Evolutionary conservation across 345 rosid genomes (phyloP).

Genomic region (Lumnitzera racemosa): DNA sequence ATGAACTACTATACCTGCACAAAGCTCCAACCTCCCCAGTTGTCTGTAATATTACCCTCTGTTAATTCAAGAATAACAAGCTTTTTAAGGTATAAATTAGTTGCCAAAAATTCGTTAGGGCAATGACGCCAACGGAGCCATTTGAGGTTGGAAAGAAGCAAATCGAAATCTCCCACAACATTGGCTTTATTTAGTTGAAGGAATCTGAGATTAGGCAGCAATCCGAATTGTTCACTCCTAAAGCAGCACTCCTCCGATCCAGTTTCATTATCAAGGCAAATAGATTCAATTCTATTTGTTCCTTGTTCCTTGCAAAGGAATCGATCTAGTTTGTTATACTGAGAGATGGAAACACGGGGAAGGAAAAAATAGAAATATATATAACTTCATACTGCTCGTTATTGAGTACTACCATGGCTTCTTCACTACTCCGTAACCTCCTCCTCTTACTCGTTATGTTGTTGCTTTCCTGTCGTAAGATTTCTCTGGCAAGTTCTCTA

Average conservation of each 20-base stretch:
- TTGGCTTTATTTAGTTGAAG: background rate
- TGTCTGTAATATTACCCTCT: background rate
- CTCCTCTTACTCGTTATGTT: background rate
- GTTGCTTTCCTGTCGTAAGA: background rate
- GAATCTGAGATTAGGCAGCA: background rate
- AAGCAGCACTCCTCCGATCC: background rate
- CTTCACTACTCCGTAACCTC: background rate
- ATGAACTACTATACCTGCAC: background rate
- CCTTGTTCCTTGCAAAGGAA: background rate
- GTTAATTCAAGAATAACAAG: conserved; percentile 4
- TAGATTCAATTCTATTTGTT: background rate
- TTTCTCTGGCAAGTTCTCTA: conserved; percentile 2
- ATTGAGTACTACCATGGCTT: background rate
- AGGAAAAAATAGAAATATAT: too few species aligned
- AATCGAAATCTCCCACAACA: background rate
- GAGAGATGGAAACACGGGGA: too few species aligned
- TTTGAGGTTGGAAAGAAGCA: background rate
- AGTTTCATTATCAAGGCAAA: background rate
- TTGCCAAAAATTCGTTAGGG: background rate
- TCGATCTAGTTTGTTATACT: too few species aligned
- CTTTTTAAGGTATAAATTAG: background rate
- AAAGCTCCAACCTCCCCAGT: conserved; percentile 10
- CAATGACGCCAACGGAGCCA: conserved; percentile 9
- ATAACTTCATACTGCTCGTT: background rate
- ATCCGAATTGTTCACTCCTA: background rate